Evolutionary conservation across 2,329 filamentous ascomycete genomes (phyloP).

Genomic region (Fusarium coffeatum): DNA sequence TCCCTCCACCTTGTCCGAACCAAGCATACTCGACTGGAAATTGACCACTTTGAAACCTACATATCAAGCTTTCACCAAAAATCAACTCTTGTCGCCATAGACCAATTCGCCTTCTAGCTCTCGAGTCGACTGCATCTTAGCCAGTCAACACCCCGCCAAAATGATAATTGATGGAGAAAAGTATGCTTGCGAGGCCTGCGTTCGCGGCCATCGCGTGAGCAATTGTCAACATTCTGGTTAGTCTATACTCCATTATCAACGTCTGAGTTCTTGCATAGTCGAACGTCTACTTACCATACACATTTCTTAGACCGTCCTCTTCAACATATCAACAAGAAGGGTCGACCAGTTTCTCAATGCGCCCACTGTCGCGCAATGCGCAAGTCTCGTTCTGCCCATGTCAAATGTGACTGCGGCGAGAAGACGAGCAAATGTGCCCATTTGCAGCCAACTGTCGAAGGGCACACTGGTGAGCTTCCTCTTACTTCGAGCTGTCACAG

Average conservation of each 20-base stretch:
- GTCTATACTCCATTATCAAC: constrained; percentile 48
- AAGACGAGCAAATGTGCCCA: constrained; percentile 81
- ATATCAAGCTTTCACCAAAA: constrained; percentile 4
- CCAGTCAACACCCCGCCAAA: constrained; percentile 42
- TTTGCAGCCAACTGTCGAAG: constrained; percentile 66
- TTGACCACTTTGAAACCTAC: constrained; percentile 12
- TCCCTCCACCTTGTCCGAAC: constrained; percentile 21
- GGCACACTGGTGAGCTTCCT: constrained; percentile 66
- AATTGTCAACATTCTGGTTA: constrained; percentile 96
- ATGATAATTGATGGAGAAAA: constrained; percentile 97
- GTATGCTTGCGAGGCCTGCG: constrained; percentile 97
- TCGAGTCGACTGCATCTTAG: constrained; percentile 27
- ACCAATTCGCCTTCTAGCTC: not conserved
- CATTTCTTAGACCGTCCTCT: constrained; percentile 79
- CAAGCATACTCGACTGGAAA: constrained; percentile 25
- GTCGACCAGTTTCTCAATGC: constrained; percentile 96
- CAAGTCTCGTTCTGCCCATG: constrained; percentile 93
- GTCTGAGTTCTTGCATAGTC: not conserved
- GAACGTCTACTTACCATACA: constrained; percentile 42
- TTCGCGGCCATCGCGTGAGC: constrained; percentile 98
- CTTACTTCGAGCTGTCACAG: constrained; percentile 10
- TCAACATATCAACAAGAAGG: constrained; percentile 97
- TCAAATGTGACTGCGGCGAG: constrained; percentile 97
- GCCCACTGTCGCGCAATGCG: constrained; percentile 95
- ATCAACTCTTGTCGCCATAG: constrained; percentile 16